phyloP scores from a whole-genome alignment of 2,329 filamentous ascomycete genomes.

The Colletotrichum chlorophyti region DNA sequence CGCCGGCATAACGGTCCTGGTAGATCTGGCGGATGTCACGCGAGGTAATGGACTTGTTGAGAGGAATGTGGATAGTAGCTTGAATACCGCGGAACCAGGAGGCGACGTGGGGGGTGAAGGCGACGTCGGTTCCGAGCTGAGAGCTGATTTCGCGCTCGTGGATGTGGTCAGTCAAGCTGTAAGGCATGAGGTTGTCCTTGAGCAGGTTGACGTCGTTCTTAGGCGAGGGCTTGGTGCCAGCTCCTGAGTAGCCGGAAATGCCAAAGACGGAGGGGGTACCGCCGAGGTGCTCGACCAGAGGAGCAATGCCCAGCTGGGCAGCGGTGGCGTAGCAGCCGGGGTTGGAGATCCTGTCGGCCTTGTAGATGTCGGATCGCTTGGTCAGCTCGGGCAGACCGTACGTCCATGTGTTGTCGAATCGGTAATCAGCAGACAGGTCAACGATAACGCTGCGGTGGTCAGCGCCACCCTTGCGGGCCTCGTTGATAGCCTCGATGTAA shows the following conservation, averaged over 20 bases:
- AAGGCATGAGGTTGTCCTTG: conserved; percentile 87
- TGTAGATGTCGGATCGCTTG: conserved; percentile 76
- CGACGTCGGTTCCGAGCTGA: conserved; percentile 77
- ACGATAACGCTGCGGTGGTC: conserved; percentile 76
- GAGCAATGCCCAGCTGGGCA: conserved; percentile 87
- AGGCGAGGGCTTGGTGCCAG: conserved; percentile 89
- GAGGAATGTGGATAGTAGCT: conserved; percentile 88
- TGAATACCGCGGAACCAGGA: conserved; percentile 97
- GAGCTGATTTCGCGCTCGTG: conserved; percentile 89
- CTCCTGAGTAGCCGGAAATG: conserved; percentile 92
- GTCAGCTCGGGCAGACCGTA: conserved; percentile 91
- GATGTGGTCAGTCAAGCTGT: conserved; percentile 91
- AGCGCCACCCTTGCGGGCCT: conserved; percentile 61
- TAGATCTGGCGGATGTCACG: conserved; percentile 94
- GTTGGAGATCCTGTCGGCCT: conserved; percentile 84
- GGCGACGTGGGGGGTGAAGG: conserved; percentile 94
- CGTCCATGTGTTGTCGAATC: conserved; percentile 85
- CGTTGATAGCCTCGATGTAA: conserved; percentile 86
- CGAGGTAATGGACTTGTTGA: conserved; percentile 85
- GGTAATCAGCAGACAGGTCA: conserved; percentile 95
- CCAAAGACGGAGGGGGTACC: conserved; percentile 86
- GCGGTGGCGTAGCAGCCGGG: conserved; percentile 96
- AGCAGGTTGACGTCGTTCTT: conserved; percentile 91
- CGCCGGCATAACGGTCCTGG: conserved; percentile 94
- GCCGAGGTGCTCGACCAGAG: conserved; percentile 77